phyloP scores from a whole-genome alignment of 2,329 filamentous ascomycete genomes.

The Pseudogymnoascus sp. region DNA sequence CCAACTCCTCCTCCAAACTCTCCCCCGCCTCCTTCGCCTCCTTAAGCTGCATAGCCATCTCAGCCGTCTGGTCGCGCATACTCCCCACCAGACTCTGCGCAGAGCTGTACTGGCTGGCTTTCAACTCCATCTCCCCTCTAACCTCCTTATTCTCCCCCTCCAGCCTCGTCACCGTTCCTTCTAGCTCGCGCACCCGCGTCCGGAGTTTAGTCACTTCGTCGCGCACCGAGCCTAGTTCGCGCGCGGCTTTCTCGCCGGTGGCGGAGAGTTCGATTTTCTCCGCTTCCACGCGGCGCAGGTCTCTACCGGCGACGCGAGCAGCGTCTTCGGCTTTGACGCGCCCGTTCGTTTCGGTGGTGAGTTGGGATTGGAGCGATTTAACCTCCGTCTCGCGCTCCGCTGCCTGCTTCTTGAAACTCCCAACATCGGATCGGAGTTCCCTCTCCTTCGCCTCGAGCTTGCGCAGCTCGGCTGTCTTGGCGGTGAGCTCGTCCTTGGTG shows the following conservation, averaged over 20 bases:
- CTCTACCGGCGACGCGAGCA: conserved; percentile 63
- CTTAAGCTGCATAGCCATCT: conserved; percentile 85
- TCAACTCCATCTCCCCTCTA: conserved; percentile 75
- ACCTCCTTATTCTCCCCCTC: conserved; percentile 59
- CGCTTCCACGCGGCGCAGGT: conserved; percentile 68
- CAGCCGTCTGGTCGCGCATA: conserved; percentile 86
- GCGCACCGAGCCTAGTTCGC: conserved; percentile 63
- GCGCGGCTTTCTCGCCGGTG: conserved; percentile 59
- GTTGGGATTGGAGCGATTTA: conserved; percentile 67
- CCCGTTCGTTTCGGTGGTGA: conserved; percentile 64
- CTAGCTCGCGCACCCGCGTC: conserved; percentile 55
- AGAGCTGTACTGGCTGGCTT: conserved; percentile 75
- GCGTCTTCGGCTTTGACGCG: conserved; percentile 72
- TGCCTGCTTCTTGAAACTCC: conserved; percentile 59
- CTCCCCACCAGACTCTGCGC: conserved; percentile 80
- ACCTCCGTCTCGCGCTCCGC: conserved; percentile 72
- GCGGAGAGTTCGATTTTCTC: conserved; percentile 74
- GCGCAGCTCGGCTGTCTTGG: conserved; percentile 55
- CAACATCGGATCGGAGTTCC: conserved; percentile 69
- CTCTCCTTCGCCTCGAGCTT: conserved; percentile 76
- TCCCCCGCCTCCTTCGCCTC: conserved; percentile 77
- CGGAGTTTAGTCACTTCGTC: conserved; percentile 65
- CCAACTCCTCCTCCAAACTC: conserved; percentile 83
- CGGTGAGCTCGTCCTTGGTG: conserved; percentile 65
- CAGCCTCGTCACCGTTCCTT: conserved; percentile 64